Conservation (phyloP, 805 yeast species). For the Saccharomycopsis lassenensis region DNA sequence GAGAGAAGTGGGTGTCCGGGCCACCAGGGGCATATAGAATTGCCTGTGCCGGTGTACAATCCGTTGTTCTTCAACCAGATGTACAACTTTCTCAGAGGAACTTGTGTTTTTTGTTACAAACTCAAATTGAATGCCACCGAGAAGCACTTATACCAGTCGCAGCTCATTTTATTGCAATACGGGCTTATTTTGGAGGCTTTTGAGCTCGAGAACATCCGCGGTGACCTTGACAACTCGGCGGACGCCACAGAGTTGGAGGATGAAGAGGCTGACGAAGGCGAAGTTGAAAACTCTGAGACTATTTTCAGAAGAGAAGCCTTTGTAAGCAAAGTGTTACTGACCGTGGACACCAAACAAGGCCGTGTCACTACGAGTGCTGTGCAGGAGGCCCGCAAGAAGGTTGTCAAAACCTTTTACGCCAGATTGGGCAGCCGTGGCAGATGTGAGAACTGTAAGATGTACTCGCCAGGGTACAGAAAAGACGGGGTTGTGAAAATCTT, state of each 20-base stretch:
- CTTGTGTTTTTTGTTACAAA: slow-evolving; percentile 85
- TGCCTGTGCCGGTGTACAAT: slow-evolving; percentile 91
- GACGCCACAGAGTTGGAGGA: slow-evolving; percentile 36
- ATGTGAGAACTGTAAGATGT: slow-evolving; percentile 96
- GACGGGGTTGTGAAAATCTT: slow-evolving; percentile 92
- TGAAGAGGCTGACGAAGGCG: slow-evolving; percentile 28
- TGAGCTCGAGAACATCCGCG: slow-evolving; percentile 54
- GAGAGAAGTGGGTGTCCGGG: slow-evolving; percentile 88
- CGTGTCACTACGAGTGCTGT: slow-evolving; percentile 82
- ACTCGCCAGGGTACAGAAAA: slow-evolving; percentile 85
- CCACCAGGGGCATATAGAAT: slow-evolving; percentile 94
- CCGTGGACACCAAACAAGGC: slow-evolving; percentile 62
- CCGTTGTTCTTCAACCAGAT: slow-evolving; percentile 90
- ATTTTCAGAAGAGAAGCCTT: slow-evolving; percentile 52
- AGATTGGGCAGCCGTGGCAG: slow-evolving; percentile 64
- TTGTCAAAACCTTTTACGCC: slow-evolving; percentile 66
- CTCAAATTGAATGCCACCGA: slow-evolving; percentile 64
- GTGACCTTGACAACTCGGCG: slow-evolving; percentile 25
- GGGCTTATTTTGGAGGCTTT: slow-evolving; percentile 76
- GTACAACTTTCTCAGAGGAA: slow-evolving; percentile 69
- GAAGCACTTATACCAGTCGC: slow-evolving; percentile 66
- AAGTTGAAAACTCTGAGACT: slow-evolving; percentile 31
- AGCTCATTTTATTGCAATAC: slow-evolving; percentile 71
- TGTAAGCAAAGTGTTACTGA: slow-evolving; percentile 64
- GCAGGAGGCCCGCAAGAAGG: slow-evolving; percentile 71